phyloP scores from a whole-genome alignment of 345 rosid species.

The Carallia brachiata region DNA sequence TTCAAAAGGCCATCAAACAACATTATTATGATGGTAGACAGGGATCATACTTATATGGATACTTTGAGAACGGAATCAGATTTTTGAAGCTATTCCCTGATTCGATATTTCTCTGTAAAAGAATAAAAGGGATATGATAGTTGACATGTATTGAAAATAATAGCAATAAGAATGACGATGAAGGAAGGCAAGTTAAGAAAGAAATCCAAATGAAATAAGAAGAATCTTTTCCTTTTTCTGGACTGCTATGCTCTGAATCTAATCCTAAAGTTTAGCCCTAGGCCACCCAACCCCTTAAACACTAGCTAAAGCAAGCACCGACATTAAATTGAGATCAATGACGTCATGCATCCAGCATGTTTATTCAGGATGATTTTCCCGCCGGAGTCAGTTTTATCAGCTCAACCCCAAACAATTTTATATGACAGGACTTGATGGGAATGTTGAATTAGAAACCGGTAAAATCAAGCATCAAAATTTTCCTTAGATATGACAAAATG shows the following conservation, averaged over 20 bases:
- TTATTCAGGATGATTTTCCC: neutral
- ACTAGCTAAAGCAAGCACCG: neutral
- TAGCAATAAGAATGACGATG: neutral
- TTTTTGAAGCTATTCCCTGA: slow-evolving; percentile 88
- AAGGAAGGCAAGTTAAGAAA: neutral
- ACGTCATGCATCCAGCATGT: neutral
- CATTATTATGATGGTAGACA: slow-evolving; percentile 1
- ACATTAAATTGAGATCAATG: neutral
- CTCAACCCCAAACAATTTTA: neutral
- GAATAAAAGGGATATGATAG: neutral
- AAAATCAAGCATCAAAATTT: no score
- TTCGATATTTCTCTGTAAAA: slow-evolving; percentile 43
- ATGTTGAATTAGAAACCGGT: neutral
- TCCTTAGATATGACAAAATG: no score
- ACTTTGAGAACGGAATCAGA: slow-evolving; percentile 80
- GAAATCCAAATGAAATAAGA: neutral
- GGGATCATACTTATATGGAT: slow-evolving; percentile 70
- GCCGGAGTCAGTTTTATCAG: neutral
- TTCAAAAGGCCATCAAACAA: neutral
- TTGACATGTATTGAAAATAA: neutral
- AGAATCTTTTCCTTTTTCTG: neutral
- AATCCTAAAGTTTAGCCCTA: neutral
- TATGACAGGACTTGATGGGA: neutral
- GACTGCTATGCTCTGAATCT: neutral
- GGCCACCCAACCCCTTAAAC: neutral